Percentiles rank a stretch among this genome's conserved stretches.
Evolutionary conservation across 2,329 filamentous ascomycete species (phyloP).

Genomic region (Aspergillus luchuensis): DNA sequence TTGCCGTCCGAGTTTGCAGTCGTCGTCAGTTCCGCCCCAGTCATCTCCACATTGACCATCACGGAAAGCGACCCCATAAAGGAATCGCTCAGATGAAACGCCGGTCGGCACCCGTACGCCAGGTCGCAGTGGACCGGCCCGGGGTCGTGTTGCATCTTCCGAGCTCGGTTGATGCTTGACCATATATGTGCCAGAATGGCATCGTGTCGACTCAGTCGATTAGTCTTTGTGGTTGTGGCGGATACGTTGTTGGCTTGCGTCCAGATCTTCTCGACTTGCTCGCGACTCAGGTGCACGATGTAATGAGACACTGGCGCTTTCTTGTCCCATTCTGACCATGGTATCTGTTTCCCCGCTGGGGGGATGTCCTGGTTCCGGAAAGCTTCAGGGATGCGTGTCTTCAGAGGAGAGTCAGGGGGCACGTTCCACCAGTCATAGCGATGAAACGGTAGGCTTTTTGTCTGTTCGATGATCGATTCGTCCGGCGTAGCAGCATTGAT

Average conservation of each 20-base stretch:
- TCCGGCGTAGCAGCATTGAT: conserved; percentile 25
- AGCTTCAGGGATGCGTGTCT: conserved; percentile 8
- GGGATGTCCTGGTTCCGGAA: conserved; percentile 28
- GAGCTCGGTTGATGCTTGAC: conserved; percentile 48
- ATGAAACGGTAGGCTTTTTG: conserved; percentile 44
- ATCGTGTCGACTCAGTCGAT: conserved; percentile 46
- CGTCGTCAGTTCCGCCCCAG: conserved; percentile 12
- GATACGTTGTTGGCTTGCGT: conserved; percentile 11
- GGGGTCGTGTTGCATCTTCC: conserved; percentile 26
- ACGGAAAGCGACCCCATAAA: conserved; percentile 52
- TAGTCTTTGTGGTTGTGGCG: neutral
- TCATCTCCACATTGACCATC: conserved; percentile 38
- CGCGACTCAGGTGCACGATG: conserved; percentile 42
- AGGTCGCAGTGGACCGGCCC: conserved; percentile 45
- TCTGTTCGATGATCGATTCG: conserved; percentile 30
- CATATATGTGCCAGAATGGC: conserved; percentile 52
- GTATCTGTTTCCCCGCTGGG: conserved; percentile 43
- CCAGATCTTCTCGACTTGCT: conserved; percentile 42
- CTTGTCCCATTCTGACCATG: conserved; percentile 44
- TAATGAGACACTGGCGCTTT: conserved; percentile 34
- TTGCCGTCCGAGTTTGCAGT: neutral
- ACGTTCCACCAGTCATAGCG: conserved; percentile 52
- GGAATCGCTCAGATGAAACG: conserved; percentile 42
- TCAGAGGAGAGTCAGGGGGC: conserved; percentile 13
- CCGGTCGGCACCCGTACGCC: conserved; percentile 45